phyloP scores from a whole-genome alignment of 768 basidiomycete species.

The Trametes villosa region DNA sequence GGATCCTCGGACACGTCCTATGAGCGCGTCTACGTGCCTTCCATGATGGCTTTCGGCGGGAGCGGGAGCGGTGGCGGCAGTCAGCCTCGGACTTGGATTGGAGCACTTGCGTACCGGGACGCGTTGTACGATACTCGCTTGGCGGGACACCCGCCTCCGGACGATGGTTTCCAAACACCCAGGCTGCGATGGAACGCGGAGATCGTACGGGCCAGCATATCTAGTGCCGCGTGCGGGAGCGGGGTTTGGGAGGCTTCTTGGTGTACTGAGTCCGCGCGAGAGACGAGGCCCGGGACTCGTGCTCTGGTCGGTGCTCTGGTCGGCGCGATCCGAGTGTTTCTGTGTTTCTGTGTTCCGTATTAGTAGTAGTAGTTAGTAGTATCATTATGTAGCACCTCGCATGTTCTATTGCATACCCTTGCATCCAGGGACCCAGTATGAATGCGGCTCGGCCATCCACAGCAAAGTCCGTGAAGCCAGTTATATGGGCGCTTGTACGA shows the following conservation, averaged over 20 bases:
- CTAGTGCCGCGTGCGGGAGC: neutral
- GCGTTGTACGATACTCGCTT: conserved; percentile 12
- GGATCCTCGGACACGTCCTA: conserved; percentile 57
- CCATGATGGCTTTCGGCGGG: neutral
- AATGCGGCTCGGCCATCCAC: too few species aligned
- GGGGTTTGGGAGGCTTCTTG: neutral
- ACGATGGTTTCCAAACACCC: neutral
- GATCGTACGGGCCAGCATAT: neutral
- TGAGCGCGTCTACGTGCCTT: neutral
- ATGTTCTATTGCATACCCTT: conserved; percentile 7
- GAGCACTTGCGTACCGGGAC: neutral
- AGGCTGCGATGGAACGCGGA: neutral
- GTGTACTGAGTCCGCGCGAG: neutral
- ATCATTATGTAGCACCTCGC: conserved; percentile 19
- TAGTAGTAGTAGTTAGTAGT: conserved; percentile 22
- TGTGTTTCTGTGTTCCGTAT: conserved; percentile 5
- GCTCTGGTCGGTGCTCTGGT: neutral
- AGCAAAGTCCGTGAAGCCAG: too few species aligned
- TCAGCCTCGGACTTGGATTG: neutral
- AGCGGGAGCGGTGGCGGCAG: neutral
- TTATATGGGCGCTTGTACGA: too few species aligned
- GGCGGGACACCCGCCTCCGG: neutral
- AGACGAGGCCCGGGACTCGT: neutral
- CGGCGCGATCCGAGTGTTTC: neutral
- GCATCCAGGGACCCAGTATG: too few species aligned